Percentiles rank a stretch among this genome's conserved stretches.
These are phyloP conservation scores for Osmanthus fragrans DNA, from an alignment of 257 asterid genomes.

Conservation along the genomic window DNA sequence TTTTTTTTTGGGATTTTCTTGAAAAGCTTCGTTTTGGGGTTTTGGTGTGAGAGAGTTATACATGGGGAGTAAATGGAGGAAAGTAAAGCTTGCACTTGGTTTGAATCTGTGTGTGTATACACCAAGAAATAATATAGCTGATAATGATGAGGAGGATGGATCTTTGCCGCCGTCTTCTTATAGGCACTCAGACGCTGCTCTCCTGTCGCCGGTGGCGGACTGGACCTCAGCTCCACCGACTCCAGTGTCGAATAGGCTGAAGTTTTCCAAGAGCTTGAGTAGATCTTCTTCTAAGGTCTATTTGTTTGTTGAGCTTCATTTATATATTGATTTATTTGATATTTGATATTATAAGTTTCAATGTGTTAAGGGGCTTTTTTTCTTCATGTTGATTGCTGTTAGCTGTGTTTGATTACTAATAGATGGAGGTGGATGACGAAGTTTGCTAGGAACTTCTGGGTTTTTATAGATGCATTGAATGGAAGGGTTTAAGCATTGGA, in stretches of 20 bases:
- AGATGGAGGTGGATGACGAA: background rate
- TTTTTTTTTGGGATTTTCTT: conserved; percentile 5
- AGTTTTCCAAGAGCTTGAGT: conserved; percentile 77
- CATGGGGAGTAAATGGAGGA: conserved; percentile 95
- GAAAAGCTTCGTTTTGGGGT: conserved; percentile 4
- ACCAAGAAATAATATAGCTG: conserved; percentile 49
- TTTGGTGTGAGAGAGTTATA: conserved; percentile 9
- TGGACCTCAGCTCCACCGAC: conserved; percentile 61
- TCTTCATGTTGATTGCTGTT: background rate
- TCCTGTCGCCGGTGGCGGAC: conserved; percentile 62
- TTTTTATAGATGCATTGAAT: background rate
- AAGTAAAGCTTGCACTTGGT: conserved; percentile 82
- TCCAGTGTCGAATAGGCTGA: conserved; percentile 51
- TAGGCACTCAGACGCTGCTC: conserved; percentile 63
- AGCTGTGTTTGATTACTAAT: conserved; percentile 14
- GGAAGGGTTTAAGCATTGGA: background rate
- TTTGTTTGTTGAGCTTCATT: conserved; percentile 18
- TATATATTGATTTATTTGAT: background rate
- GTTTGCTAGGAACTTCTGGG: background rate
- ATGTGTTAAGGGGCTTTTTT: background rate
- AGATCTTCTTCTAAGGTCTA: conserved; percentile 85
- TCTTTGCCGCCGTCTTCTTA: conserved; percentile 47
- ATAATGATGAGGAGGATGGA: conserved; percentile 36
- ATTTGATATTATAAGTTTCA: background rate
- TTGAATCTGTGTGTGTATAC: conserved; percentile 67